Evolutionary conservation across 345 rosid genomes (phyloP).

Genomic region (Gossypium raimondii): DNA sequence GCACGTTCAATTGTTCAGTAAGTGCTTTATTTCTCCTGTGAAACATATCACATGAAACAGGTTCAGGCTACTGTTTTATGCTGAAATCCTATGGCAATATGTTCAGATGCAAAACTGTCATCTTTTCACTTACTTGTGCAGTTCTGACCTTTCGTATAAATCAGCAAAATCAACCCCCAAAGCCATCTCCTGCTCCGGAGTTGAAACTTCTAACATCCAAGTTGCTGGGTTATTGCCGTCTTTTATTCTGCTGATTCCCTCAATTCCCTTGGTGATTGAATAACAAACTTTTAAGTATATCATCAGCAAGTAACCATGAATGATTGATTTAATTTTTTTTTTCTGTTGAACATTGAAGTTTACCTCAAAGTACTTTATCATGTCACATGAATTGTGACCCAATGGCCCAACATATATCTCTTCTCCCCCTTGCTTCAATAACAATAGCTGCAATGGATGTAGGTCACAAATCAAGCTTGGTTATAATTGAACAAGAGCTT

Average conservation of each 20-base stretch:
- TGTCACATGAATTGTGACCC: slow-evolving; percentile 54
- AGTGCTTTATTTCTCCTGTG: slow-evolving; percentile 65
- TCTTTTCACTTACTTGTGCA: slow-evolving; percentile 37
- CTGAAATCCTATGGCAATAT: background rate
- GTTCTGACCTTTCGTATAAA: slow-evolving; percentile 53
- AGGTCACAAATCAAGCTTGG: background rate
- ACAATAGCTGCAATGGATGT: slow-evolving; percentile 46
- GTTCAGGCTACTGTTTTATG: too few relatives aligned
- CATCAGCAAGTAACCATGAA: background rate
- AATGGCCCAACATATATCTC: slow-evolving; percentile 79
- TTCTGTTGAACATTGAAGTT: background rate
- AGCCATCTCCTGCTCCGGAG: slow-evolving; percentile 49
- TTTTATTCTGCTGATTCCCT: slow-evolving; percentile 56
- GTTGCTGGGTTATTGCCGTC: slow-evolving; percentile 85
- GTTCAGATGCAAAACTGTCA: background rate
- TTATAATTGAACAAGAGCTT: background rate
- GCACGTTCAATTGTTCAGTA: slow-evolving; percentile 41
- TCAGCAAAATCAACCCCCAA: slow-evolving; percentile 58
- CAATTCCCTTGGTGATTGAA: slow-evolving; percentile 36
- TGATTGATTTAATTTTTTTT: background rate
- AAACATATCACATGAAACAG: background rate
- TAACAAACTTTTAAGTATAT: background rate
- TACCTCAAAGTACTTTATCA: slow-evolving; percentile 71
- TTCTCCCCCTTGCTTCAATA: slow-evolving; percentile 73
- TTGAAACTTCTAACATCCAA: slow-evolving; percentile 77